Evolutionary conservation across 768 basidiomycete genomes (phyloP).

Genomic region (Tricholomella constricta): DNA sequence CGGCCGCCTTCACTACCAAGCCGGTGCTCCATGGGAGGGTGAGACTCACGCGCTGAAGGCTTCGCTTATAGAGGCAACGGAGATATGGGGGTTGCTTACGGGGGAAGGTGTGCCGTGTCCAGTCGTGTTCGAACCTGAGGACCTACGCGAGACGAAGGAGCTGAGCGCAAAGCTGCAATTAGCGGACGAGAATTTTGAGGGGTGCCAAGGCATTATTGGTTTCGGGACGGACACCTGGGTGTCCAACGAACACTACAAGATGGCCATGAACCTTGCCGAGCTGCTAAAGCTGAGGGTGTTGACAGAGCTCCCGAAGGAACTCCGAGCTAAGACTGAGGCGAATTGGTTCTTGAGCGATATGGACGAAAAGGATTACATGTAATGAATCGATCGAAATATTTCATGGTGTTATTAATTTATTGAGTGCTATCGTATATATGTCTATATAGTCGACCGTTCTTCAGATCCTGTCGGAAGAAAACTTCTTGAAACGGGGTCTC

Average conservation of each 20-base stretch:
- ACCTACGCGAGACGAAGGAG: constrained; percentile 42
- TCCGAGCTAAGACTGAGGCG: constrained; percentile 37
- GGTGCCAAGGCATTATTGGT: constrained; percentile 27
- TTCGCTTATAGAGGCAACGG: constrained; percentile 44
- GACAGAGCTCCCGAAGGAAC: constrained; percentile 32
- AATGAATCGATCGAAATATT: constrained; percentile 26
- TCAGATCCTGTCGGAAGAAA: no score
- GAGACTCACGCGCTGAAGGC: constrained; percentile 49
- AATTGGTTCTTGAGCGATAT: constrained; percentile 51
- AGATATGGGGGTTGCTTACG: constrained; percentile 44
- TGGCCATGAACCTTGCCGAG: constrained; percentile 34
- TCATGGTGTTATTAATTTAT: no score
- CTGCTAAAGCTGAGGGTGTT: constrained; percentile 35
- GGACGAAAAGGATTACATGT: constrained; percentile 50
- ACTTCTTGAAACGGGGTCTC: no score
- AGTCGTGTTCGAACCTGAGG: constrained; percentile 46
- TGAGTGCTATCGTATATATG: no score
- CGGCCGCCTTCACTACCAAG: constrained; percentile 44
- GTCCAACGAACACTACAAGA: constrained; percentile 41
- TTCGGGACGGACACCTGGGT: constrained; percentile 46
- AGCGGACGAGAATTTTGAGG: constrained; percentile 34
- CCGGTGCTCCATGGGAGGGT: constrained; percentile 51
- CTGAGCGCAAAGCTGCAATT: constrained; percentile 30
- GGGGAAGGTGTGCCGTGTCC: constrained; percentile 43
- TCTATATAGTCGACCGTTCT: no score